Evolutionary conservation across 805 yeast species (phyloP).

Genomic region (Hanseniaspora clermontiae): DNA sequence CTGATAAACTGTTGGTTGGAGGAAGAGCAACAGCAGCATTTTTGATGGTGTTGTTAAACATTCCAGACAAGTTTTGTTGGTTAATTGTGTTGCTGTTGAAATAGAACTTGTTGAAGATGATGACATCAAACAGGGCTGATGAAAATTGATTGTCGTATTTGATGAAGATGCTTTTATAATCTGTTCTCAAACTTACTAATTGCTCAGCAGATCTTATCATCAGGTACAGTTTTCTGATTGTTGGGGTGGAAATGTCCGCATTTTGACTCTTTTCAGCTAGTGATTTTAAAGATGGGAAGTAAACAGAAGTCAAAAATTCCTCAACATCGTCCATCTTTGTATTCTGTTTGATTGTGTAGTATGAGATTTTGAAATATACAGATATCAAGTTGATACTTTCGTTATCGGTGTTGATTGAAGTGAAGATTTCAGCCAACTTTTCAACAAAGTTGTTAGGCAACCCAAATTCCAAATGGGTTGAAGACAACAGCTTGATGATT

Average conservation of each 20-base stretch:
- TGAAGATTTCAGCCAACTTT: neutral
- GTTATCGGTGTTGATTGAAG: constrained; percentile 2
- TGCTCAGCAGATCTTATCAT: constrained; percentile 11
- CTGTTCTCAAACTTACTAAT: neutral
- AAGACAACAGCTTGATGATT: neutral
- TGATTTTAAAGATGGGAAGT: neutral
- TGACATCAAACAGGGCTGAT: neutral
- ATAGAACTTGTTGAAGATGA: constrained; percentile 4
- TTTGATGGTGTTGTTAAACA: neutral
- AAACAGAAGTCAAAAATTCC: neutral
- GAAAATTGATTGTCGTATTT: constrained; percentile 6
- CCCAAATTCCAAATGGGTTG: constrained; percentile 1
- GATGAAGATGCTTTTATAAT: neutral
- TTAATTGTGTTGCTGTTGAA: neutral
- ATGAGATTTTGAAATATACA: constrained; percentile 4
- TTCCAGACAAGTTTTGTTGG: neutral
- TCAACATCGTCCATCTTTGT: neutral
- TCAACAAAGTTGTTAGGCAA: neutral
- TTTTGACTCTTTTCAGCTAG: neutral
- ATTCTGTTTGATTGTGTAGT: neutral
- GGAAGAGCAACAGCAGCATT: neutral
- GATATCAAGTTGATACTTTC: neutral
- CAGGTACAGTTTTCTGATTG: constrained; percentile 6
- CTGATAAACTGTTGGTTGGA: constrained; percentile 33
- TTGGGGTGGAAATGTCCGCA: neutral